These are phyloP conservation scores for Tuber melanosporum DNA, from an alignment of 495 filamentous ascomycete genomes.

Conservation along the genomic window DNA sequence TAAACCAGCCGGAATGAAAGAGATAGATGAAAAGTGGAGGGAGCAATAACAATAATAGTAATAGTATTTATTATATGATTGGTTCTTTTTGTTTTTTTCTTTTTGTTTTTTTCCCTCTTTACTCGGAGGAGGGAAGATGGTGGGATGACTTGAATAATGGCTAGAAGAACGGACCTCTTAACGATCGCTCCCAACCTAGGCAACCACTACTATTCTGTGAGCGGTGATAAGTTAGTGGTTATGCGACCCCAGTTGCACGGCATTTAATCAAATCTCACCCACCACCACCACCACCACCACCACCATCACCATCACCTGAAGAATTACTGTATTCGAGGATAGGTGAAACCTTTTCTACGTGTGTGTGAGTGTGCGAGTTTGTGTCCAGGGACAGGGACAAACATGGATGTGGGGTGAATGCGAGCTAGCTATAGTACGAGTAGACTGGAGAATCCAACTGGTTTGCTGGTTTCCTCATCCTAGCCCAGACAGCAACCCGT, in stretches of 20 bases:
- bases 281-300: not conserved
- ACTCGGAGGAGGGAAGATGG: not conserved
- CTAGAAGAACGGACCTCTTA: not conserved
- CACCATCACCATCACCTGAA: not conserved
- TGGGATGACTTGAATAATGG: not conserved
- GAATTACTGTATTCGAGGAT: not conserved
- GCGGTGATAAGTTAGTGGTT: not conserved
- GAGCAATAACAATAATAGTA: not conserved
- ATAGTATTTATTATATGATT: not conserved
- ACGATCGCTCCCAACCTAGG: not conserved
- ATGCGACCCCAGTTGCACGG: not conserved
- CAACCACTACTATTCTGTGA: not conserved
- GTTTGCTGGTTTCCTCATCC: not conserved
- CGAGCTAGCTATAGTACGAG: not conserved
- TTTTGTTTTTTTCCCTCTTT: not conserved
- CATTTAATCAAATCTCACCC: not conserved
- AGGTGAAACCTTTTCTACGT: not conserved
- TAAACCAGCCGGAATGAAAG: not conserved
- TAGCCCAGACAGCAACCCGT: not conserved
- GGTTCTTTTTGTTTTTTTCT: not conserved
- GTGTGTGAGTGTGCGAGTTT: not conserved
- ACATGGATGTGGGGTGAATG: not conserved
- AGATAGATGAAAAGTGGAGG: not conserved
- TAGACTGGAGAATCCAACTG: not conserved
- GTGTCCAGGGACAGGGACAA: not conserved